Evolutionary conservation across 2,329 filamentous ascomycete species (phyloP), one percentile per base, ranked within the genome.

Genomic region (Colletotrichum zoysiae): DNA sequence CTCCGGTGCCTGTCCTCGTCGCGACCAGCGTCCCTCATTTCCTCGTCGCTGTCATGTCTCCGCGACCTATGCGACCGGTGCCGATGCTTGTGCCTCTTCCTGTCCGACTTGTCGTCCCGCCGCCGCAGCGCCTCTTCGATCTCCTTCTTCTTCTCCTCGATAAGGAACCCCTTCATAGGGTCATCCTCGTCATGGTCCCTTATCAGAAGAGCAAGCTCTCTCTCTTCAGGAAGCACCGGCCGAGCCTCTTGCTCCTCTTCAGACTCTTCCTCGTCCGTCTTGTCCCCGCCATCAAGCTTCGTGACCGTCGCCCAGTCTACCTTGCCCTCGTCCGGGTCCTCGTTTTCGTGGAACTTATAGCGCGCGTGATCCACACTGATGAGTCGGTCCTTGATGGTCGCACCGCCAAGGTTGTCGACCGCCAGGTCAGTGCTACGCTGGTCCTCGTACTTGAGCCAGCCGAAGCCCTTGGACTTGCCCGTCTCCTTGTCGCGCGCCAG

Each of bases 381-480:
- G 70, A 95, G 82, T 53, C 95, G 88, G 2, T 95, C 95, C 79
- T 93, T 86, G 23, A 99, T 91, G 40, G 91, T 92, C 11, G 95
- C 92, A 42, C 96, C 96, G 50, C 95, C 93, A 6, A 99, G 84
- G 80, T 99, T 99, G 83, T 99, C 96, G 12, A 99, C 97, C 0
- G 97, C 96, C 53, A 99, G 85, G 82, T 98, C 95, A 74, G 94
- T 97, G 83, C 95, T 98, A 76, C 95, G 89, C 84, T 99, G 96
- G 82, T 99, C 95, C 81, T 99, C 96, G 82, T 98, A 99, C 80
- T 99, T 99, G 70, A 99, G 87, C 87, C 97, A 99, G 3, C 93
- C 95, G 79, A 98, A 99, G 0, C 96, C 96, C 75, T 92, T 93
- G 73, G 93, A 97, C 83, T 97, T 98, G 73, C 96, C 96, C 0